Evolutionary conservation across 208 protist genomes (phyloP), one percentile per base, ranked within the genome.

Genomic region (Trypanosoma boissoni): DNA sequence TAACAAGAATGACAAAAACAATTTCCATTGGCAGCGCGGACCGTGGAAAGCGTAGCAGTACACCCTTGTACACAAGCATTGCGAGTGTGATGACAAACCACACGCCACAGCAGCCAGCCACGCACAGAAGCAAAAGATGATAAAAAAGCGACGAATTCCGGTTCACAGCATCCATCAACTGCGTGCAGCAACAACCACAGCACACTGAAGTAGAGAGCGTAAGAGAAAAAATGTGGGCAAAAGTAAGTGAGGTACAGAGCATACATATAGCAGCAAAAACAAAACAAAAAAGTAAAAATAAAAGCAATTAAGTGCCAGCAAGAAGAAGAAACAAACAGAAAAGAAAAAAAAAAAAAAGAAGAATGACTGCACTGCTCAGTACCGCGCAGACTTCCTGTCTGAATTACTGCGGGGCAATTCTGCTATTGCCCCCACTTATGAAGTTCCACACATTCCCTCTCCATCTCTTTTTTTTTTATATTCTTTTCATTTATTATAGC

Each of bases 11-110:
- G 7, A 57, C 50, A 2, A 68, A 71, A 16, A 83, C 51, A 46
- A 85, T 83, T 59, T 92, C 85, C 62, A 92, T 73, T 24, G 78
- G 71, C 27, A 86, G 57, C 7, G 78, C 80, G 7, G 78, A 71
- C n/a, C 74, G 72, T 24, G 84, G 73, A 72, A 86, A 92, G 1
- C 71, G 67, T 12, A 92, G 59, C 18, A 68, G 27, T 20, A 61
- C 65, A 2, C 70, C 78, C 28, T 92, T 88, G 58, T 76, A 84
- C 31, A 82, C 79, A 6, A 92, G 68, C 48, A 88, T 64, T 18
- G 63, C 54, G 14, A 88, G 27, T 14, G 80, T 88, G 3, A 83
- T 27, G 39, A 86, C 45, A 46, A 80, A 74, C 84, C 80, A 88
- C 14, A 79, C 27, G 16, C 64, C 42, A 20, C 72, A 64, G 60